These are phyloP conservation scores for Euphrasia confusa DNA, from an alignment of 257 asterid species.

Conservation along the genomic window DNA sequence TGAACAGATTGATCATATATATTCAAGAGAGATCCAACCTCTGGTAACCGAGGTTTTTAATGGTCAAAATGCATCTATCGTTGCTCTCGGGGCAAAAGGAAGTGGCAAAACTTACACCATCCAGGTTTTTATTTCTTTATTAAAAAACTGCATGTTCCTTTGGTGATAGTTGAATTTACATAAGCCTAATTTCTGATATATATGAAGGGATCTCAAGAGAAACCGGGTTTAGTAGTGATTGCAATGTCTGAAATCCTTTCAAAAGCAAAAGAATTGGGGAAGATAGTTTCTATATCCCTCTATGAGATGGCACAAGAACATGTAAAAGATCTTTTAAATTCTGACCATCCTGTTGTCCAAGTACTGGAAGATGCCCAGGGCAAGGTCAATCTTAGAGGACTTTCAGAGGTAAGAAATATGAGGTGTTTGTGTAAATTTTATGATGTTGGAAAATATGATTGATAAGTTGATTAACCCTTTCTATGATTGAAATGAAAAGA, in stretches of 20 bases:
- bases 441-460: background rate
- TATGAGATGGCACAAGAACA: slow-evolving; percentile 64
- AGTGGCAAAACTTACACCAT: slow-evolving; percentile 74
- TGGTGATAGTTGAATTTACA: background rate
- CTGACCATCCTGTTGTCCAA: slow-evolving; percentile 47
- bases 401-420: slow-evolving; percentile 54
- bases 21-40: slow-evolving; percentile 63
- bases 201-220: slow-evolving; percentile 55
- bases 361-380: slow-evolving; percentile 70
- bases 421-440: background rate
- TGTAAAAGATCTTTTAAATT: slow-evolving; percentile 62
- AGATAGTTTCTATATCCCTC: slow-evolving; percentile 48
- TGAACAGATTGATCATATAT: slow-evolving; percentile 41
- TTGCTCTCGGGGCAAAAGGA: slow-evolving; percentile 85
- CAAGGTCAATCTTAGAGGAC: slow-evolving; percentile 68
- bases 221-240: slow-evolving; percentile 62
- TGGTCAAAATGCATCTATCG: slow-evolving; percentile 58
- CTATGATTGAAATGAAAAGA: too few relatives aligned
- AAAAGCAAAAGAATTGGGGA: slow-evolving; percentile 38
- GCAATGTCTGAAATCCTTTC: slow-evolving; percentile 65
- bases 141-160: background rate
- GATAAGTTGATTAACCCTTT: too few relatives aligned
- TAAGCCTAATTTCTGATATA: slow-evolving; percentile 7
- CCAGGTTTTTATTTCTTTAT: slow-evolving; percentile 40
- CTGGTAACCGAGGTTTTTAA: slow-evolving; percentile 40